Evolutionary conservation across 2,329 filamentous ascomycete genomes (phyloP).

Genomic region (Colletotrichum orchidophilum): DNA sequence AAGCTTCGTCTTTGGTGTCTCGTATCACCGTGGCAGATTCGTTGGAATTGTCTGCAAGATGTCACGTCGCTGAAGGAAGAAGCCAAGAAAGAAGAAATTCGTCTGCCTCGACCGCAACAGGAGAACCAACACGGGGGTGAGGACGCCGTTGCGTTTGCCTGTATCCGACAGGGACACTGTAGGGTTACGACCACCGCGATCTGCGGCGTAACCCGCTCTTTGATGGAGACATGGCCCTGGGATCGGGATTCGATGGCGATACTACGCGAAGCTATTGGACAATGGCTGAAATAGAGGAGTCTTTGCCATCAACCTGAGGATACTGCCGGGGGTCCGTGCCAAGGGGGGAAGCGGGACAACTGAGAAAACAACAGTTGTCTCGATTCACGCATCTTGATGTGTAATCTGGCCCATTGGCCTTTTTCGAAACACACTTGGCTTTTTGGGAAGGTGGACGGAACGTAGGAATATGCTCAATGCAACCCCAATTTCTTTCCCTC

Average conservation of each 20-base stretch:
- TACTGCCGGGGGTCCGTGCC: neutral
- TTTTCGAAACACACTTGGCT: neutral
- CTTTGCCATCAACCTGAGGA: neutral
- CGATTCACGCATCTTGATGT: neutral
- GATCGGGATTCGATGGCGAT: neutral
- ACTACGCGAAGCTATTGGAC: neutral
- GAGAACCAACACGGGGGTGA: neutral
- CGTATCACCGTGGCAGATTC: neutral
- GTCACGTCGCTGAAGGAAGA: neutral
- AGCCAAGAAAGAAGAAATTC: neutral
- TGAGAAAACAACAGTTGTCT: neutral
- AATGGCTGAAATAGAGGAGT: neutral
- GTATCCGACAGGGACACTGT: neutral
- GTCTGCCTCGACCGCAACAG: neutral
- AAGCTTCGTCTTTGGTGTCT: neutral
- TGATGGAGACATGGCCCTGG: neutral
- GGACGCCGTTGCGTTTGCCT: neutral
- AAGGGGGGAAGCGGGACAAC: neutral
- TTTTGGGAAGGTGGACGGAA: neutral
- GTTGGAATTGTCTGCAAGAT: neutral
- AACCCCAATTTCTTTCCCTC: neutral
- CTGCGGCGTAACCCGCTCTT: neutral
- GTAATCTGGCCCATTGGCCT: neutral
- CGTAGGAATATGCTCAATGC: neutral
- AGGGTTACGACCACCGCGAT: neutral